A percentile compares a stretch with the other conserved stretches of the same genome.
Evolutionary conservation across 768 basidiomycete genomes (phyloP).

Genomic region (Arthromyces matolae): DNA sequence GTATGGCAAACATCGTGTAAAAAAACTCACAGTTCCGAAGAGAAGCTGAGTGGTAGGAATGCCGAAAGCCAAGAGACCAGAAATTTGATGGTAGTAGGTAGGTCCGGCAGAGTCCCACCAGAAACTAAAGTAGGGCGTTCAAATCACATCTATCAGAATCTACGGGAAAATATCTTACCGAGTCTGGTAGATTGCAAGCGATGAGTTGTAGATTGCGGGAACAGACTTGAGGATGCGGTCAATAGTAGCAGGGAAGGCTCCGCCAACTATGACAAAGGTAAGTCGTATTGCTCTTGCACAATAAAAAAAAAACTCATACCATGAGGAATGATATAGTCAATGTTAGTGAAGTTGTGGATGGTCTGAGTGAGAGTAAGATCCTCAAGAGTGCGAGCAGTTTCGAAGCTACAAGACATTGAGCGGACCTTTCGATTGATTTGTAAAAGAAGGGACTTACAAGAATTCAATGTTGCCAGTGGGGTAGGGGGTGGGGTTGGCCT

Average conservation of each 20-base stretch:
- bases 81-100: constrained; percentile 32
- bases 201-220: constrained; percentile 29
- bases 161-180: constrained; percentile 18
- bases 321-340: constrained; percentile 33
- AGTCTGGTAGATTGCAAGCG: constrained; percentile 29
- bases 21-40: constrained; percentile 29
- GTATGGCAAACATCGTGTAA: neutral
- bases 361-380: constrained; percentile 27
- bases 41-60: constrained; percentile 31
- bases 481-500: constrained; percentile 32
- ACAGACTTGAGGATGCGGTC: constrained; percentile 31
- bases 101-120: constrained; percentile 39
- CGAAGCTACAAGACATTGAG: constrained; percentile 19
- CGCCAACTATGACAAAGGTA: too few relatives aligned
- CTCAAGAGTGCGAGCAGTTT: constrained; percentile 30
- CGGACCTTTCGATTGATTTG: neutral
- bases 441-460: constrained; percentile 21
- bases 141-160: too few relatives aligned
- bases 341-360: constrained; percentile 32
- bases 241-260: constrained; percentile 31
- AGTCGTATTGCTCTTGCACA: neutral
- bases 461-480: constrained; percentile 33
- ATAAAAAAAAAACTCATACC: constrained; percentile 13
- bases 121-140: constrained; percentile 22
- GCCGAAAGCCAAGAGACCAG: constrained; percentile 28